Evolutionary conservation across 164 flowering plant genomes (phyloP), one percentile per base, ranked within the genome.

Genomic region (Vitis rotundifolia): DNA sequence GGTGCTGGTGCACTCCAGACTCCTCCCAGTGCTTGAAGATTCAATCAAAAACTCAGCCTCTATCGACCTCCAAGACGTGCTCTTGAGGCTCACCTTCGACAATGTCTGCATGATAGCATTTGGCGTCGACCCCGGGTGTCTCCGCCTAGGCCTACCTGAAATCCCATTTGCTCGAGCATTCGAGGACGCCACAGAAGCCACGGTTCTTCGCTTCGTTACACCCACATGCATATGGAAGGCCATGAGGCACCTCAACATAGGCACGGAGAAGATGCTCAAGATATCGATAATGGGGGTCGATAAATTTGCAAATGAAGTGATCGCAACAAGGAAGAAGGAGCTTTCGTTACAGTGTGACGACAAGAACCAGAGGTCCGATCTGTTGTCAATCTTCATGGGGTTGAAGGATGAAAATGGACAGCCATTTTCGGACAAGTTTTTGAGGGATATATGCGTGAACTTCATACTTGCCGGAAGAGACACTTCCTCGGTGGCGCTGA

Each of bases 101-200:
- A 95, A 95, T 64, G 91, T 95, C 1, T 95, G 99, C 80, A 93
- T 93, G 93, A 85, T 95, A 3, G 98, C 99, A 0, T 91, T 95
- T 29, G 98, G 97, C 3, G 94, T 84, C 5, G 98, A 95, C 69
- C 99, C 97, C 0, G 98, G 98, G 5, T 91, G 98, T 69, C 74
- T 95, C 1, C 49, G 77, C 3, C 85, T 76, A 0, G 91, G 87
- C 2, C 72, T 89, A 57, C 99, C 98, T 1, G 79, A 75, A 16
- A 89, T 95, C 2, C 97, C 98, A 3, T 95, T 93, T 61, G 97
- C 98, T 4, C 63, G 60, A 26, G 92, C 97, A 3, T 95, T 95
- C 50, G 96, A 95, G 75, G 88, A 85, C 14, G 98, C 98, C 0
- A 95, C 99, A 0, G 97, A 95, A 68, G 90, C 88, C 2, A 77